Percentiles rank a stretch among this genome's conserved stretches.
phyloP scores from a whole-genome alignment of 2,329 filamentous ascomycete genomes.

The Talaromyces sp. region DNA sequence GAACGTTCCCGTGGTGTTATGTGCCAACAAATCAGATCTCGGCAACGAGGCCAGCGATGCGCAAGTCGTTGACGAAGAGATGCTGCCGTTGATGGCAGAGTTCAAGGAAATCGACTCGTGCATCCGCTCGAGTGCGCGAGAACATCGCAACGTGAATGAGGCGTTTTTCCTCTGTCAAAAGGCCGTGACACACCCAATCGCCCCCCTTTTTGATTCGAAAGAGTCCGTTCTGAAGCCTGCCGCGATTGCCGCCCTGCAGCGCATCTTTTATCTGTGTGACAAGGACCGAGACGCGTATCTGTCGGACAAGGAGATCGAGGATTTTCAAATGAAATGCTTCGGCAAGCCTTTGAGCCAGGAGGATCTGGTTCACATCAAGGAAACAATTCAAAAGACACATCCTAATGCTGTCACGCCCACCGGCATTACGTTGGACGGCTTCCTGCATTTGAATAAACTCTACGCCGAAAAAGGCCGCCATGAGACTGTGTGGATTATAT shows the following conservation, averaged over 20 bases:
- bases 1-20: conserved; percentile 94
- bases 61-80: conserved; percentile 90
- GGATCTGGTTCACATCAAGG: conserved; percentile 86
- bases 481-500: conserved; percentile 96
- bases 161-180: conserved; percentile 98
- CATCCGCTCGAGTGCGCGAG: conserved; percentile 85
- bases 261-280: conserved; percentile 94
- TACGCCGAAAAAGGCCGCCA: conserved; percentile 97
- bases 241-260: conserved; percentile 75
- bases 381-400: conserved; percentile 67
- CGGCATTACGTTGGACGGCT: conserved; percentile 77
- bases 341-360: conserved; percentile 75
- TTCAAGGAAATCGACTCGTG: conserved; percentile 99
- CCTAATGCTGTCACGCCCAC: conserved; percentile 57
- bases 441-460: conserved; percentile 86
- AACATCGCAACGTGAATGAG: conserved; percentile 90
- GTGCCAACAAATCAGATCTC: conserved; percentile 95
- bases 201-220: conserved; percentile 93
- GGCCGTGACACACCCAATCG: conserved; percentile 93
- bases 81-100: conserved; percentile 96
- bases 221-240: conserved; percentile 82
- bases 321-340: conserved; percentile 89
- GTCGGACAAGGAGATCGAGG: conserved; percentile 82
- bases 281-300: conserved; percentile 92
- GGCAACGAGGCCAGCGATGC: conserved; percentile 67